Conservation (phyloP, 2,329 filamentous ascomycete genomes). For the Nothopassalora personata region DNA sequence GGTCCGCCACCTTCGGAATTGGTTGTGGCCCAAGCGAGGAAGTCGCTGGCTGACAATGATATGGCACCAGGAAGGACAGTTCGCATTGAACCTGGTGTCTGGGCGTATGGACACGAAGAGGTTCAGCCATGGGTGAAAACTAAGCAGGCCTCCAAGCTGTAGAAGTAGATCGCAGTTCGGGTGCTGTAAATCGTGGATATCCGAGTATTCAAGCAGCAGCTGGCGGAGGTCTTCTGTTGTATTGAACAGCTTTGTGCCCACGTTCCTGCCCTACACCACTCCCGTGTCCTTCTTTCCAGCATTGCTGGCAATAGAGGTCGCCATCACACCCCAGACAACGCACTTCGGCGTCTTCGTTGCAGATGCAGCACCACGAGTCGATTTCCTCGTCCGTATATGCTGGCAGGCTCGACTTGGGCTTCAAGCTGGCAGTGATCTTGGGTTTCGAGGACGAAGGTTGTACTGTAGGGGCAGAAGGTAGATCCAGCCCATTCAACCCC, state of each 20-base stretch:
- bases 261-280: slow-evolving; percentile 65
- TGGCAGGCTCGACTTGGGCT: slow-evolving; percentile 32
- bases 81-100: neutral
- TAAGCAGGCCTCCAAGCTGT: too few relatives aligned
- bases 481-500: slow-evolving; percentile 34
- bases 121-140: neutral
- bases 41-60: slow-evolving; percentile 7
- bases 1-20: slow-evolving; percentile 6
- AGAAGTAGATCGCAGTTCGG: too few relatives aligned
- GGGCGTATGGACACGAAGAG: neutral
- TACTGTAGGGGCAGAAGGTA: slow-evolving; percentile 46
- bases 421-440: slow-evolving; percentile 18
- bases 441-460: slow-evolving; percentile 32
- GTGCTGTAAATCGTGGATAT: too few relatives aligned
- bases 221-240: slow-evolving; percentile 9
- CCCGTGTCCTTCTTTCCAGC: slow-evolving; percentile 78
- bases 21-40: slow-evolving; percentile 9
- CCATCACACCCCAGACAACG: slow-evolving; percentile 65
- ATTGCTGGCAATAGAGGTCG: slow-evolving; percentile 69
- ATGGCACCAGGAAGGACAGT: neutral
- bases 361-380: slow-evolving; percentile 76
- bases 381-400: slow-evolving; percentile 62
- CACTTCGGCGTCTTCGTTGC: slow-evolving; percentile 69
- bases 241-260: slow-evolving; percentile 58
- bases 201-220: slow-evolving; percentile 4